These are phyloP conservation scores for Trifolium fragiferum DNA, from an alignment of 306 rosid species.

Conservation along the genomic window DNA sequence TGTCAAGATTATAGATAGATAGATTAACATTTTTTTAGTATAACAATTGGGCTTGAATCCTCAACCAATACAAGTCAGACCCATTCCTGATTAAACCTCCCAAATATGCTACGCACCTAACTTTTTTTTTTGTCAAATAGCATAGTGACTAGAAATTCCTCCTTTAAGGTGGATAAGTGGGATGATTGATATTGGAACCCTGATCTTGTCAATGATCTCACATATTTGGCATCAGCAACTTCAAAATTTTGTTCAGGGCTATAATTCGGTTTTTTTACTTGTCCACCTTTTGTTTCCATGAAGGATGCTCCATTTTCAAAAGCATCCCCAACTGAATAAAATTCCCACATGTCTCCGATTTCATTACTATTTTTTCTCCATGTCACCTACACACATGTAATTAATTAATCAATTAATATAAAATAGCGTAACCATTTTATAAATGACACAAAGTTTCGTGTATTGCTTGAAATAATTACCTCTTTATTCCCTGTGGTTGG, in stretches of 20 bases:
- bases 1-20: neutral
- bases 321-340: slow-evolving; percentile 38
- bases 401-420: neutral
- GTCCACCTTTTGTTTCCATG: slow-evolving; percentile 20
- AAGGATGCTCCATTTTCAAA: slow-evolving; percentile 54
- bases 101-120: neutral
- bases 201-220: slow-evolving; percentile 43
- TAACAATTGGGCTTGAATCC: neutral
- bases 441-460: neutral
- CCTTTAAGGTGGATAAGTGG: too few species aligned
- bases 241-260: slow-evolving; percentile 18
- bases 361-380: slow-evolving; percentile 43
- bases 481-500: slow-evolving; percentile 39
- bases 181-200: too few species aligned
- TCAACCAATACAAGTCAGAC: neutral
- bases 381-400: slow-evolving; percentile 20
- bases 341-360: slow-evolving; percentile 14
- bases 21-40: neutral
- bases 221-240: slow-evolving; percentile 33
- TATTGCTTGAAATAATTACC: slow-evolving; percentile 28
- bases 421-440: neutral
- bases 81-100: neutral
- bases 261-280: slow-evolving; percentile 34
- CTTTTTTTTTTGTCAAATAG: too few species aligned
- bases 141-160: too few species aligned